Evolutionary conservation across 148 eudicot genomes (phyloP).

Genomic region (Linanthus parryae): DNA sequence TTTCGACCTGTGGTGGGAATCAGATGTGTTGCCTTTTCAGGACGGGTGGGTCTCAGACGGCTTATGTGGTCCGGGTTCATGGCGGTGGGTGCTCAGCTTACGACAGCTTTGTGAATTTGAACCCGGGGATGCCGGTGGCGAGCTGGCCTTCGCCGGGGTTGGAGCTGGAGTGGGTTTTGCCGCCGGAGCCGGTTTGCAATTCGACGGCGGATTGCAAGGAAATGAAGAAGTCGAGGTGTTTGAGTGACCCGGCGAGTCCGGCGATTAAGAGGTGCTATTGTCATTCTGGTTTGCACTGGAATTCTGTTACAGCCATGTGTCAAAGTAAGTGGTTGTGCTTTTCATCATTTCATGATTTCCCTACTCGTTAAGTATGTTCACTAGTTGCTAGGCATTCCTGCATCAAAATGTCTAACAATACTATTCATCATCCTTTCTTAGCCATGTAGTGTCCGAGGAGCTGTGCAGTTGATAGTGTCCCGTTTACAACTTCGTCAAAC

Average conservation of each 20-base stretch:
- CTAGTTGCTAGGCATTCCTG: no score
- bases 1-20: conserved; percentile 16
- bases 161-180: conserved; percentile 43
- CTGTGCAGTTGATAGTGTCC: no score
- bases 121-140: conserved; percentile 23
- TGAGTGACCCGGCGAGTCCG: conserved; percentile 18
- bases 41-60: conserved; percentile 51
- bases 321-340: conserved; percentile 21
- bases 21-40: conserved; percentile 35
- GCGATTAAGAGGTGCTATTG: conserved; percentile 42
- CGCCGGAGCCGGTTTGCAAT: conserved; percentile 32
- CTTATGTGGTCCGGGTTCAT: conserved; percentile 29
- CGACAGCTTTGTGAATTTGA: conserved; percentile 37
- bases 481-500: no score
- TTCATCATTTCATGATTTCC: no score
- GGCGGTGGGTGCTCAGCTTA: conserved; percentile 31
- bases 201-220: conserved; percentile 22
- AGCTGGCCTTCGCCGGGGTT: conserved; percentile 47
- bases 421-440: no score
- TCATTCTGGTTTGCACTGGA: conserved; percentile 33
- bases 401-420: no score
- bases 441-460: no score
- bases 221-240: conserved; percentile 30
- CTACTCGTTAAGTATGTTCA: no score
- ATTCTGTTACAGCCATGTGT: conserved; percentile 31